Percentiles rank a stretch among this genome's conserved stretches.
These are phyloP conservation scores for Fusarium algeriense DNA, from an alignment of 2,329 filamentous ascomycete genomes.

Conservation along the genomic window DNA sequence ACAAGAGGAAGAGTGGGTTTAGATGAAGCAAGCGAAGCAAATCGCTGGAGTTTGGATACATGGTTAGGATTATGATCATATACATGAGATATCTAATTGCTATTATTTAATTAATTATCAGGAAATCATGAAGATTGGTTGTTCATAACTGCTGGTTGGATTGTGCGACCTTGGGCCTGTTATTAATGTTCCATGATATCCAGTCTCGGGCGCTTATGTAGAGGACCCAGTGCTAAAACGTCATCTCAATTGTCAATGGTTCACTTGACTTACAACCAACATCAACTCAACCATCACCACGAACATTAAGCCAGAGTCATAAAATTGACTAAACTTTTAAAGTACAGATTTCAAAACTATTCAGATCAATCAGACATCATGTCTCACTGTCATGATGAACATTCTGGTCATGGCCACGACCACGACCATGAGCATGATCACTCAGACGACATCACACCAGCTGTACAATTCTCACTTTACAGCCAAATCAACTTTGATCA, in stretches of 20 bases:
- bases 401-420: constrained; percentile 64
- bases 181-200: constrained; percentile 25
- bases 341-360: neutral
- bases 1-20: constrained; percentile 59
- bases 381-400: constrained; percentile 66
- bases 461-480: constrained; percentile 90
- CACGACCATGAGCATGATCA: constrained; percentile 81
- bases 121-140: neutral
- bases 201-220: constrained; percentile 8
- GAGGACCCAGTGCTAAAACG: constrained; percentile 34
- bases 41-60: constrained; percentile 1
- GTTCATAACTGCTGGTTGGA: neutral
- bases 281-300: constrained; percentile 17
- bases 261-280: constrained; percentile 37
- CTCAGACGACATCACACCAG: constrained; percentile 90
- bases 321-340: neutral
- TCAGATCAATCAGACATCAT: constrained; percentile 39
- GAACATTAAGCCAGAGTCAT: neutral
- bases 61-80: neutral
- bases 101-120: neutral
- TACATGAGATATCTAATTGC: neutral
- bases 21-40: constrained; percentile 43
- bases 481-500: constrained; percentile 90
- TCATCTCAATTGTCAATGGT: constrained; percentile 29
- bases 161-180: neutral